Conservation (phyloP, 371 early-diverging fungal genomes). For the Saksenaea oblongispora region DNA sequence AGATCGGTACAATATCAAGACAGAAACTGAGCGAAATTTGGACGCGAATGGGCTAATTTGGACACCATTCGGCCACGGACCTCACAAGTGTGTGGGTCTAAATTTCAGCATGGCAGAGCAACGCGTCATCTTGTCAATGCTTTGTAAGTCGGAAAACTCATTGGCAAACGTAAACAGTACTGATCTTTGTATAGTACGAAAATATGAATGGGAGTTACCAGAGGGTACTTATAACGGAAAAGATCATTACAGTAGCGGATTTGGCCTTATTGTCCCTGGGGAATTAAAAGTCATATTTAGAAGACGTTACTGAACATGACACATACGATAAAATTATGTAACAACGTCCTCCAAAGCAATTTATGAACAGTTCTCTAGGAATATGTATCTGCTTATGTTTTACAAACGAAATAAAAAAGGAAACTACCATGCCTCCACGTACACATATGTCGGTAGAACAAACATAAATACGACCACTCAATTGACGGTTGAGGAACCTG, state of each 20-base stretch:
- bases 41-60: constrained; percentile 4
- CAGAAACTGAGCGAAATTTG: constrained; percentile 20
- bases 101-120: constrained; percentile 51
- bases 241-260: neutral
- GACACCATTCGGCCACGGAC: constrained; percentile 15
- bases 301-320: neutral
- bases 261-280: neutral
- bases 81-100: constrained; percentile 50
- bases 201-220: constrained; percentile 14
- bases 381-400: no score
- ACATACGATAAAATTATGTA: neutral
- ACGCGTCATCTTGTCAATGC: constrained; percentile 40
- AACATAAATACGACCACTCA: no score
- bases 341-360: neutral
- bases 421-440: no score
- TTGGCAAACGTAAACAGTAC: neutral
- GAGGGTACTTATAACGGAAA: constrained; percentile 8
- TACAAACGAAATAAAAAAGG: no score
- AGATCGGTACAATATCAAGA: constrained; percentile 13
- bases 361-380: no score
- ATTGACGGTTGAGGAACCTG: no score
- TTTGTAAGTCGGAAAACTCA: constrained; percentile 15
- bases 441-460: no score
- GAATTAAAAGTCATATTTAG: neutral
- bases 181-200: constrained; percentile 8